Evolutionary conservation across 208 protist species (phyloP), one percentile per base, ranked within the genome.

Genomic region (Tritrichomonas musculus): DNA sequence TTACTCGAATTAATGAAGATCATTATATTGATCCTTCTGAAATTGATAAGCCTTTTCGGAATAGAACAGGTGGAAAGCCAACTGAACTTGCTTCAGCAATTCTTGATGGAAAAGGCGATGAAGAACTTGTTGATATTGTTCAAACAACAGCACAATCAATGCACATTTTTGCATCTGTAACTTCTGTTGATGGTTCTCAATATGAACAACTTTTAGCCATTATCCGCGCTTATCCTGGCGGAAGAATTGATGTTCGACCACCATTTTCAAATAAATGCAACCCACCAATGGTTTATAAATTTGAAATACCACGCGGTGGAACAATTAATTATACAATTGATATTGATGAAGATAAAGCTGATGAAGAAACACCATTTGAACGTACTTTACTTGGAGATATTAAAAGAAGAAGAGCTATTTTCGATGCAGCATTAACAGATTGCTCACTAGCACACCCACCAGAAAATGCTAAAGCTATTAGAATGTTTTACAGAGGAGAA

Each of bases 401-500:
- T 25, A 84, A 84, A 44, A 3, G 73, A 17, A 3, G 73, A 1
- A 3, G 73, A 2, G 73, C 73, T 1, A 84, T 84, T n/a, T 53
- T 84, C 44, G 73, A 84, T 8, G 73, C 73, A 1, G 73, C n/a
- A 9, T 44, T 53, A 53, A 8, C 73, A 8, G 73, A 84, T 53
- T 84, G n/a, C 25, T 84, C 73, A n/a, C 73, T 84, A n/a, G 36
- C 73, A 53, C 73, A 84, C 49, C n/a, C 73, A 9, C 73, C 73
- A 9, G 73, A 84, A 22, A 36, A 36, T 3, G 41, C 73, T 25
- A 44, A 44, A 49, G 53, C 73, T 4, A 44, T 84, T 9, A 11
- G 73, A 8, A 84, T 84, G 73, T 84, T 84, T n/a, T 84, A 84
- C 73, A 84, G 44, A 84, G 36, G 73, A 27, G 73, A 84, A 53